Percentiles rank a stretch among this genome's conserved stretches.
phyloP scores from a whole-genome alignment of 305 asterid species.

The Fraxinus sp. region DNA sequence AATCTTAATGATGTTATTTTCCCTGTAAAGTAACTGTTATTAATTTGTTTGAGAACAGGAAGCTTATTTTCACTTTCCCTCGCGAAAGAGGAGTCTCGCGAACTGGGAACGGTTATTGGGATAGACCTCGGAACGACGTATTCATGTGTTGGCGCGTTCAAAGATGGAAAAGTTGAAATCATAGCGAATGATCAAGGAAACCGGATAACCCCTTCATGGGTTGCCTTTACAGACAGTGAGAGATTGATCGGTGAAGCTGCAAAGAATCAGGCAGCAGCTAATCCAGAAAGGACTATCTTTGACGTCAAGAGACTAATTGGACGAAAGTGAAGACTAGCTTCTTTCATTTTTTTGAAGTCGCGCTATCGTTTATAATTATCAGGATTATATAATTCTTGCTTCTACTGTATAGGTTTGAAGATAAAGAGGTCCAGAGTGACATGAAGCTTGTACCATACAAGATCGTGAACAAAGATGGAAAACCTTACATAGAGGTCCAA shows the following conservation, averaged over 20 bases:
- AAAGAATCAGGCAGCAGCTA: conserved; percentile 65
- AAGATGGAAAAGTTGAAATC: conserved; percentile 67
- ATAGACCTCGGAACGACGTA: conserved; percentile 81
- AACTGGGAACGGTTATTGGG: conserved; percentile 73
- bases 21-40: conserved; percentile 15
- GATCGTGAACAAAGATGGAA: conserved; percentile 74
- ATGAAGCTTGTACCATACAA: conserved; percentile 74
- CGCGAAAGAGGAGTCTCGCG: conserved; percentile 58
- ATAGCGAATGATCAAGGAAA: conserved; percentile 86
- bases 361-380: neutral
- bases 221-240: conserved; percentile 61
- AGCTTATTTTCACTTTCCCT: conserved; percentile 43
- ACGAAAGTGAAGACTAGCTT: conserved; percentile 49
- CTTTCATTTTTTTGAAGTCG: neutral
- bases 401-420: conserved; percentile 53
- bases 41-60: conserved; percentile 39
- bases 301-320: conserved; percentile 83
- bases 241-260: conserved; percentile 85
- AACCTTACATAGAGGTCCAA: conserved; percentile 66
- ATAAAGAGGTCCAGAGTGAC: conserved; percentile 76
- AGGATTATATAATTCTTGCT: conserved; percentile 1
- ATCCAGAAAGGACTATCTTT: conserved; percentile 69
- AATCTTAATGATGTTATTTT: neutral
- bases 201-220: conserved; percentile 85
- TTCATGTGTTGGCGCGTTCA: conserved; percentile 80